phyloP scores from a whole-genome alignment of 164 flowering plant genomes.

The Chimonanthus salicifolius region DNA sequence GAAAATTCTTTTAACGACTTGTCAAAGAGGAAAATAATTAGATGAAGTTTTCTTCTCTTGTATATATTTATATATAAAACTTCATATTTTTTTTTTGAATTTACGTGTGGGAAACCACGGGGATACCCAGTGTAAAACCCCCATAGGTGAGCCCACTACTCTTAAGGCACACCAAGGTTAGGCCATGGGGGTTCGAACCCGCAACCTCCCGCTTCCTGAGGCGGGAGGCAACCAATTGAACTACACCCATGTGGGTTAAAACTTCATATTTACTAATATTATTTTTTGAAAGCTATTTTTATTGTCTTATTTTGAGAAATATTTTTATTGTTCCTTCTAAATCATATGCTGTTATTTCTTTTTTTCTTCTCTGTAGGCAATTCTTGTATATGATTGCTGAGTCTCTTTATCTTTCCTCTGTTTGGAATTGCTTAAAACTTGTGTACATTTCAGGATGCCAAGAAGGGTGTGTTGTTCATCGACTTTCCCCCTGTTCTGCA shows the following conservation, averaged over 20 bases:
- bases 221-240: too few relatives aligned
- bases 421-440: not conserved
- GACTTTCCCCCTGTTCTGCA: conserved; percentile 66
- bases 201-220: too few relatives aligned
- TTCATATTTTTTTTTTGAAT: too few relatives aligned
- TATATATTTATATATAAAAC: too few relatives aligned
- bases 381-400: not conserved
- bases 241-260: too few relatives aligned
- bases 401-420: not conserved
- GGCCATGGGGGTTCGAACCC: too few relatives aligned
- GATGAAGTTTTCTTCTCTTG: not conserved
- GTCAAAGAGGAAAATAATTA: not conserved
- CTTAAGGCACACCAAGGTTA: too few relatives aligned
- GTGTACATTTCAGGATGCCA: conserved; percentile 42
- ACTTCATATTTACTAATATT: too few relatives aligned
- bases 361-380: not conserved
- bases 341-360: too few relatives aligned
- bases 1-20: not conserved
- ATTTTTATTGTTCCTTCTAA: not conserved
- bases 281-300: not conserved
- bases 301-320: not conserved
- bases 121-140: too few relatives aligned
- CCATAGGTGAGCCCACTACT: too few relatives aligned
- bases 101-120: too few relatives aligned
- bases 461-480: conserved; percentile 59